These are phyloP conservation scores for Dictyophora rubrovolvata DNA, from an alignment of 768 basidiomycete genomes.

Conservation along the genomic window DNA sequence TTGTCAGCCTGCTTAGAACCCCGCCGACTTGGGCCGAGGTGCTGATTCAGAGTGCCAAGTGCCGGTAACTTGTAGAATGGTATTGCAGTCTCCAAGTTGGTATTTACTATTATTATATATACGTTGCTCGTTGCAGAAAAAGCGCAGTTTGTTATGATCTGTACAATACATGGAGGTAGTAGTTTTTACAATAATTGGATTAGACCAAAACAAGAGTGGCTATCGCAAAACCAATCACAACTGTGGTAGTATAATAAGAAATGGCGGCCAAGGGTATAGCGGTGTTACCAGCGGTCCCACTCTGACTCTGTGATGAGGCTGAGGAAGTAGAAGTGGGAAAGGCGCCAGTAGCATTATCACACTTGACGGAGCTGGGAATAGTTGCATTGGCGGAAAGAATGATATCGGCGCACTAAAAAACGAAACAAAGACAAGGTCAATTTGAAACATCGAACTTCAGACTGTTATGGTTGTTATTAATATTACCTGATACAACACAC, in stretches of 20 bases:
- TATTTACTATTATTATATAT: no score
- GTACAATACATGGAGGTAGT: no score
- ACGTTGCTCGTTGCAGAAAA: not conserved
- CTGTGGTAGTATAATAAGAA: not conserved
- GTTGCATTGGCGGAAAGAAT: slow-evolving; percentile 47
- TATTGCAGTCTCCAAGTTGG: no score
- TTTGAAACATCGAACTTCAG: no score
- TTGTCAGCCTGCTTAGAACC: not conserved
- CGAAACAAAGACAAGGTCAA: not conserved
- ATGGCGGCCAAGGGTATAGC: not conserved
- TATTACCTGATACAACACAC: slow-evolving; percentile 54
- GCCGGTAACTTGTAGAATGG: not conserved
- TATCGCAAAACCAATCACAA: not conserved
- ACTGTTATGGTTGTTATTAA: not conserved
- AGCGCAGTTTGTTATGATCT: no score
- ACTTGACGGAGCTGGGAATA: slow-evolving; percentile 34
- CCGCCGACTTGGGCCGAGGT: not conserved
- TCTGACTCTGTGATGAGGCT: not conserved
- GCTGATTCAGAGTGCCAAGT: not conserved
- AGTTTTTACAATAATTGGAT: not conserved
- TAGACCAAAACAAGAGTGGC: not conserved
- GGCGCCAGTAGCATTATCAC: slow-evolving; percentile 29
- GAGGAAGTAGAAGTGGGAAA: not conserved
- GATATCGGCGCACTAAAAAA: slow-evolving; percentile 65
- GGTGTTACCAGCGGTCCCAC: not conserved